Evolutionary conservation across 805 yeast genomes (phyloP).

Genomic region (Pichia sporocuriosa): DNA sequence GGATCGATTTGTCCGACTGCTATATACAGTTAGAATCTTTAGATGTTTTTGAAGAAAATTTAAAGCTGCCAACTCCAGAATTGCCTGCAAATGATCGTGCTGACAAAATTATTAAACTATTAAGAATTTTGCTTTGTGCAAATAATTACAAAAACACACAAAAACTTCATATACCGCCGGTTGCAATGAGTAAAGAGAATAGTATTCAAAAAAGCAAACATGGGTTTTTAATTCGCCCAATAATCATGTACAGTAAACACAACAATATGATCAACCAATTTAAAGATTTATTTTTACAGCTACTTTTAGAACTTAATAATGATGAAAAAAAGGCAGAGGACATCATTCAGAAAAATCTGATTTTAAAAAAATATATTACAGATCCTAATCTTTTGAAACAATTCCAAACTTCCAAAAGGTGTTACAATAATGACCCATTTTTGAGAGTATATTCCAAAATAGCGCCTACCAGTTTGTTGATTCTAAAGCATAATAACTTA

Average conservation of each 20-base stretch:
- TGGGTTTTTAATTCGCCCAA: slow-evolving; percentile 44
- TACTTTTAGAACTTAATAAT: slow-evolving; percentile 12
- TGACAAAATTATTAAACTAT: slow-evolving; percentile 43
- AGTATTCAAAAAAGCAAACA: slow-evolving; percentile 7
- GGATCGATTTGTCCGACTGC: slow-evolving; percentile 59
- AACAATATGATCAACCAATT: slow-evolving; percentile 36
- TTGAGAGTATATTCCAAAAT: slow-evolving; percentile 19
- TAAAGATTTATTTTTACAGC: slow-evolving; percentile 19
- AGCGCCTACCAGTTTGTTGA: slow-evolving; percentile 17
- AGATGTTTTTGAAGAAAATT: not conserved
- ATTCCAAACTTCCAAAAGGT: slow-evolving; percentile 2
- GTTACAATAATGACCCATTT: slow-evolving; percentile 17
- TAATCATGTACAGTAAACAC: slow-evolving; percentile 54
- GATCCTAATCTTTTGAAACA: slow-evolving; percentile 14
- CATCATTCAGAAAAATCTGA: slow-evolving; percentile 12
- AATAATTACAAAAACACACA: slow-evolving; percentile 43
- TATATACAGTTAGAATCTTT: slow-evolving; percentile 56
- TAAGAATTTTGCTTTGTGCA: slow-evolving; percentile 57
- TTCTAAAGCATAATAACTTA: slow-evolving; percentile 1
- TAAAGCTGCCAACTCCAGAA: not conserved
- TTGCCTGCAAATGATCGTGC: slow-evolving; percentile 37
- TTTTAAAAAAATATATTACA: slow-evolving; percentile 16
- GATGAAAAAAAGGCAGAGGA: slow-evolving; percentile 19
- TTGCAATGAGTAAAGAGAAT: slow-evolving; percentile 33
- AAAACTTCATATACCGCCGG: slow-evolving; percentile 40